Conservation (phyloP, 306 rosid species). For the Datisca glomerata region DNA sequence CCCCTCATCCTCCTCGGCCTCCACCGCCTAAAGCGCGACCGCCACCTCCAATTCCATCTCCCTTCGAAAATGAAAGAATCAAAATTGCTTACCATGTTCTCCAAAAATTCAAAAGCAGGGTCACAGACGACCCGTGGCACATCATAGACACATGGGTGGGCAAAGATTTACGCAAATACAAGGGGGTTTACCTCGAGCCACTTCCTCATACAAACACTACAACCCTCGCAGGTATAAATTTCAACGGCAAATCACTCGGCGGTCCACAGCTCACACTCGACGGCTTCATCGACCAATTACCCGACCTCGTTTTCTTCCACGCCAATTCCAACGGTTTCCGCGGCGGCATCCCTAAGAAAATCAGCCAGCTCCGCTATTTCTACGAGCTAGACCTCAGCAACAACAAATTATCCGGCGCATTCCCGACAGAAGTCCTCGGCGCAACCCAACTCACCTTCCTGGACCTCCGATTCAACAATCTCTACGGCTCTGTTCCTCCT, state of each 20-base stretch:
- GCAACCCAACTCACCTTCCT: slow-evolving; percentile 26
- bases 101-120: background rate
- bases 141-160: slow-evolving; percentile 15
- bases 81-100: slow-evolving; percentile 12
- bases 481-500: slow-evolving; percentile 17
- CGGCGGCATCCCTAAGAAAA: slow-evolving; percentile 8
- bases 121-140: slow-evolving; percentile 3
- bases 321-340: slow-evolving; percentile 63
- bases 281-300: slow-evolving; percentile 13
- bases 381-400: slow-evolving; percentile 76
- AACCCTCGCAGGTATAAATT: slow-evolving; percentile 42
- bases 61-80: slow-evolving; percentile 5
- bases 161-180: background rate
- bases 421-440: slow-evolving; percentile 25
- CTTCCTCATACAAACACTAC: background rate
- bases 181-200: slow-evolving; percentile 9
- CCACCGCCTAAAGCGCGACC: background rate
- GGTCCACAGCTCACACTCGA: slow-evolving; percentile 7
- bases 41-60: background rate
- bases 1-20: background rate
- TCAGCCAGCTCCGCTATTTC: slow-evolving; percentile 7
- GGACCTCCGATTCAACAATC: slow-evolving; percentile 48
- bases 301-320: slow-evolving; percentile 50
- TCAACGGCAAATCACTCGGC: slow-evolving; percentile 19
- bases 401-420: slow-evolving; percentile 22